Evolutionary conservation across 2,329 filamentous ascomycete species (phyloP).

Genomic region (Blumeria graminis): DNA sequence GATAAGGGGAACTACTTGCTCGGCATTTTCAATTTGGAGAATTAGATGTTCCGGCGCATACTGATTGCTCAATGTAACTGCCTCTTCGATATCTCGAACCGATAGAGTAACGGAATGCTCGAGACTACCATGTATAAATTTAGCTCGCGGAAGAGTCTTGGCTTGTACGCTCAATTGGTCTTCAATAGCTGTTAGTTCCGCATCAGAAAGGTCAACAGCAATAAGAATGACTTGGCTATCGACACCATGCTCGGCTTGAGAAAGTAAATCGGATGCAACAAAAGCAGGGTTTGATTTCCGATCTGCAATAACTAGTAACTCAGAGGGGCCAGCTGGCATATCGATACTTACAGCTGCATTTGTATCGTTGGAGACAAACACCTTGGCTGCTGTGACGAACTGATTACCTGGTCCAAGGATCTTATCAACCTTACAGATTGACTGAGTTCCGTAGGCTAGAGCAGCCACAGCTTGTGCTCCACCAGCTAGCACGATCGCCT

Average conservation of each 20-base stretch:
- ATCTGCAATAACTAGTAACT: constrained; percentile 91
- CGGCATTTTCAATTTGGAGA: constrained; percentile 59
- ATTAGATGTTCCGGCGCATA: constrained; percentile 97
- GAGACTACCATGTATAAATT: constrained; percentile 79
- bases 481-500: constrained; percentile 85
- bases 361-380: constrained; percentile 93
- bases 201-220: constrained; percentile 52
- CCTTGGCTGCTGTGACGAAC: constrained; percentile 95
- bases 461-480: constrained; percentile 90
- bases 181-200: constrained; percentile 60
- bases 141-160: constrained; percentile 62
- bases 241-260: constrained; percentile 87
- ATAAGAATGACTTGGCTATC: constrained; percentile 91
- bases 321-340: constrained; percentile 92
- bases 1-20: constrained; percentile 50
- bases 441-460: constrained; percentile 92
- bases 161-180: constrained; percentile 79
- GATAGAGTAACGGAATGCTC: constrained; percentile 74
- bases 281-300: constrained; percentile 73
- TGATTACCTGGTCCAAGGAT: constrained; percentile 95
- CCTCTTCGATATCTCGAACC: constrained; percentile 45
- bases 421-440: constrained; percentile 91
- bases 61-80: constrained; percentile 64
- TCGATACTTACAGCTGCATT: constrained; percentile 89
- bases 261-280: constrained; percentile 81